Base-by-base conservation (phyloP, 1,284 basidiomycete genomes). In the Puccinia coronata region DNA sequence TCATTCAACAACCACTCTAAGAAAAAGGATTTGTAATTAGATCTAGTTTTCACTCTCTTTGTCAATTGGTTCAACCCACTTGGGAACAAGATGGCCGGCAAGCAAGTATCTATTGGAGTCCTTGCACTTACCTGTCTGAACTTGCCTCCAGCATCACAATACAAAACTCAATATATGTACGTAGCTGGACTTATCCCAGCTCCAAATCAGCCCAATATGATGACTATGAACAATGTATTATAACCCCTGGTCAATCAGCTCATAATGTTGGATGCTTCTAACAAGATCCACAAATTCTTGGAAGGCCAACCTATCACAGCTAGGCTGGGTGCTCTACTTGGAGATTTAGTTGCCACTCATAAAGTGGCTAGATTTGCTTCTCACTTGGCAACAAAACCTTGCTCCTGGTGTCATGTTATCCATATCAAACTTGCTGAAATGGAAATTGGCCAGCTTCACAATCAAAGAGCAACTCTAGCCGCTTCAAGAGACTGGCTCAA, bases 281-380 rank as follows among this genome's bases (percentile, higher is more conserved):
- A 65, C 16, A 20, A 43, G 23, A 77, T 53, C 20, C n/a, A 65
- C 23, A 8, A 65, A 16, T 61, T 47, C 39, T 61, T 61, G 14
- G 8, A 49, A 11, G 74, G 74, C 25, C 18, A 34, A 49, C 63
- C n/a, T 18, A 36, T 77, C 2, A 63, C 34, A 1, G 74, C 31
- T 20, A 49, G 49, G 49, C 59, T 77, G 41, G 36, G 41, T 31
- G 57, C 43, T 6, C 28, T 77, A n/a, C 34, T 63, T 77, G 74
- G 74, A 23, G 74, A 77, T 51, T 31, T 77, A 1, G 74, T 77
- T 65, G 74, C 74, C 41, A 77, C 57, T n/a, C 74, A 77, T 61
- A 77, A 77, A 61, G 59, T 77, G 18, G 74, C 59, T 51, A 61
- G 57, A 4, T 77, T 77, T 31, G 6, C 61, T n/a, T 77, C 74